A percentile compares a stretch with the other conserved stretches of the same genome.
These are phyloP conservation scores for Termitomyces sp. DNA, from an alignment of 768 basidiomycete genomes.

Conservation along the genomic window DNA sequence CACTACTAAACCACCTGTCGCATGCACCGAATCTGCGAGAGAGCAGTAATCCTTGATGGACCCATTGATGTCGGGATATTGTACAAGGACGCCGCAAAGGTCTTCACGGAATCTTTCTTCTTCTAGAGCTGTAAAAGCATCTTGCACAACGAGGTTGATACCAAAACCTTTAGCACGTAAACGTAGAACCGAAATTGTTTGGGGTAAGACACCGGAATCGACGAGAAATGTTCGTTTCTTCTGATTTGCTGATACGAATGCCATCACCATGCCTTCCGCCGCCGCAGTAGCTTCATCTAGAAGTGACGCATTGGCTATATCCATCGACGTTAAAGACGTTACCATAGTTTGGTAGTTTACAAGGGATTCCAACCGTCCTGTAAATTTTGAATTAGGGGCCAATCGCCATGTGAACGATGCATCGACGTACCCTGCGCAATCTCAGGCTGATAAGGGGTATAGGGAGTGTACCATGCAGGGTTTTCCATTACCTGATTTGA, in stretches of 20 bases:
- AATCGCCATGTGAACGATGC: background rate
- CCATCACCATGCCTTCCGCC: constrained; percentile 97
- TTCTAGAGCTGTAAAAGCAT: constrained; percentile 47
- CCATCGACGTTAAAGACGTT: constrained; percentile 90
- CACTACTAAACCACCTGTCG: constrained; percentile 73
- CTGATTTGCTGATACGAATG: constrained; percentile 61
- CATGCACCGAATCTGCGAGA: constrained; percentile 68
- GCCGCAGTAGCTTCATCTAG: constrained; percentile 95
- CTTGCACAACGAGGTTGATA: constrained; percentile 73
- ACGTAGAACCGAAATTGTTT: constrained; percentile 85
- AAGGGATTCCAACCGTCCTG: constrained; percentile 93
- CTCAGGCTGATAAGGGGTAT: constrained; percentile 96
- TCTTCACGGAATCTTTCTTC: constrained; percentile 55
- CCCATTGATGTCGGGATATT: constrained; percentile 93
- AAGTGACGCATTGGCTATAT: constrained; percentile 93
- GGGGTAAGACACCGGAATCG: constrained; percentile 78
- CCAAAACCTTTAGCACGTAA: constrained; percentile 94
- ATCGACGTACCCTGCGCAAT: constrained; percentile 82
- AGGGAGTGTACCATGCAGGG: constrained; percentile 97
- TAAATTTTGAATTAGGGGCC: constrained; percentile 1
- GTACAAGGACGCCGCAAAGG: constrained; percentile 84
- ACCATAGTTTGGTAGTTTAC: constrained; percentile 98
- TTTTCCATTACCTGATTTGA: constrained; percentile 77
- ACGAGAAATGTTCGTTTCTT: constrained; percentile 85
- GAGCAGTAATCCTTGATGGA: constrained; percentile 68